A percentile compares a stretch with the other conserved stretches of the same genome.
phyloP scores from a whole-genome alignment of 305 asterid species.

The Solanum aculeatissimum region DNA sequence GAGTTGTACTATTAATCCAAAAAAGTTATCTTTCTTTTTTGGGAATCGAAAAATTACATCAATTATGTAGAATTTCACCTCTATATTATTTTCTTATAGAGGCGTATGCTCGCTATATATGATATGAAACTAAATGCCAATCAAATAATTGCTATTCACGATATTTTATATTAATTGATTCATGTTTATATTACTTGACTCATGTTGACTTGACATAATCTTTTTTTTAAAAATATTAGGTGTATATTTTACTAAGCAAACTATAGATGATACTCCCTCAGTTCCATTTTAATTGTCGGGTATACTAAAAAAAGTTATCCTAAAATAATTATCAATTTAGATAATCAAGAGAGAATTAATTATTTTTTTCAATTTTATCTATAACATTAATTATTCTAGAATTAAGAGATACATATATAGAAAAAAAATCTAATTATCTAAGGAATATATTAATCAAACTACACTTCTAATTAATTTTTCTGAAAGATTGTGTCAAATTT shows the following conservation, averaged over 20 bases:
- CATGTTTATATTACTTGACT: not conserved
- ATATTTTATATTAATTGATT: not conserved
- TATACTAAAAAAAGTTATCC: too few species aligned
- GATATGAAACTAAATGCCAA: not conserved
- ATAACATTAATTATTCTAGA: too few species aligned
- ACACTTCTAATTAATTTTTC: too few species aligned
- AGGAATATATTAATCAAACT: too few species aligned
- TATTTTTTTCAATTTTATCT: too few species aligned
- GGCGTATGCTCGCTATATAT: not conserved
- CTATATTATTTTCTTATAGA: not conserved
- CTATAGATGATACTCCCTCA: not conserved
- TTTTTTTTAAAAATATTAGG: not conserved
- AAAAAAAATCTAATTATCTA: too few species aligned
- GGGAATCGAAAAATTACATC: not conserved
- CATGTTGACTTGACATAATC: not conserved
- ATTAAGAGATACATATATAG: too few species aligned
- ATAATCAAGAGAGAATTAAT: not conserved
- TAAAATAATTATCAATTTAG: not conserved
- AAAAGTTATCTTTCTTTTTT: too few species aligned
- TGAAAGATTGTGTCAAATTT: too few species aligned
- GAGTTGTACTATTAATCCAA: not conserved
- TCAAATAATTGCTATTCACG: not conserved
- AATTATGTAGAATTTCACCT: not conserved
- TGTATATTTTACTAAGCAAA: not conserved
- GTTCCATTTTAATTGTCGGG: too few species aligned